A percentile compares a stretch with the other conserved stretches of the same genome.
These are phyloP conservation scores for Comarum palustre DNA, from an alignment of 306 rosid species.

Conservation along the genomic window DNA sequence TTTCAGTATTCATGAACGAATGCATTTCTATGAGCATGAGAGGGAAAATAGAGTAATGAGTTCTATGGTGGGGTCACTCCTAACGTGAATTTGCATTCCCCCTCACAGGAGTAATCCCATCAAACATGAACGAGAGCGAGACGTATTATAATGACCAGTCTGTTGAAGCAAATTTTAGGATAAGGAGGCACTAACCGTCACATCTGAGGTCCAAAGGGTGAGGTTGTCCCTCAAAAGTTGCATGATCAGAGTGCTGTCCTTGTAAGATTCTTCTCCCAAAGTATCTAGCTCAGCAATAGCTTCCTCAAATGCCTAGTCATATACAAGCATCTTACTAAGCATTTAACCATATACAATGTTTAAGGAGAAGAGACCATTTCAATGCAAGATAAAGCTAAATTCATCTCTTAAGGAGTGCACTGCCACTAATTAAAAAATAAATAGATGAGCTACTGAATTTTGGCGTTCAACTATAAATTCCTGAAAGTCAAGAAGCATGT, in stretches of 20 bases:
- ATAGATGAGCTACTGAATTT: neutral
- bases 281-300: constrained; percentile 88
- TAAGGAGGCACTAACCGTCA: constrained; percentile 44
- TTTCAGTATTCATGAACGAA: neutral
- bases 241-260: constrained; percentile 89
- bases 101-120: neutral
- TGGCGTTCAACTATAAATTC: neutral
- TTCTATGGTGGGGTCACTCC: neutral
- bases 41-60: neutral
- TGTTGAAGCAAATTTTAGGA: neutral
- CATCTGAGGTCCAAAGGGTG: constrained; percentile 86
- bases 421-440: neutral
- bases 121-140: neutral
- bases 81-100: neutral
- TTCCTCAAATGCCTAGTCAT: constrained; percentile 65
- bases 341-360: neutral
- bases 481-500: constrained; percentile 5
- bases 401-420: neutral
- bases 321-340: neutral
- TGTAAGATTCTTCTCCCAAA: constrained; percentile 81
- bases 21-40: neutral
- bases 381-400: neutral
- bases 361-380: neutral
- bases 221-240: constrained; percentile 81
- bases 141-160: neutral